These are phyloP conservation scores for Calamus simplicifolius DNA, from an alignment of 176 grass and related monocot genomes.

Conservation along the genomic window DNA sequence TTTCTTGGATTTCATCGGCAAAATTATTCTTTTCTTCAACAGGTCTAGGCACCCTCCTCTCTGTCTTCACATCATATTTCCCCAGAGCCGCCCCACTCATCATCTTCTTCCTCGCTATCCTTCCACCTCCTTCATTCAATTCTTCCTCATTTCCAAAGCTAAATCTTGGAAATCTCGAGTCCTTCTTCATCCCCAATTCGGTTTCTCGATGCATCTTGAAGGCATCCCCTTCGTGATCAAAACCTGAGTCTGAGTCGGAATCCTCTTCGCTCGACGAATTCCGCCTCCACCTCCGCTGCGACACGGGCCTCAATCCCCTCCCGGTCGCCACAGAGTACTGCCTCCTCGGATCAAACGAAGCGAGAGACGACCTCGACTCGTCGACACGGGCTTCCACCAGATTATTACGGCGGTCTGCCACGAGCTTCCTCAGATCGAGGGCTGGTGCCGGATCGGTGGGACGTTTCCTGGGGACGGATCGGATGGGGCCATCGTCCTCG, in stretches of 20 bases:
- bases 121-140: neutral
- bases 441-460: neutral
- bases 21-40: slow-evolving; percentile 27
- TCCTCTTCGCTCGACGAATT: slow-evolving; percentile 40
- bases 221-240: neutral
- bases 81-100: slow-evolving; percentile 67
- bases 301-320: neutral
- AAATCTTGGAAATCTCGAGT: slow-evolving; percentile 33
- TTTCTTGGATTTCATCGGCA: slow-evolving; percentile 42
- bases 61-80: slow-evolving; percentile 59
- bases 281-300: slow-evolving; percentile 42
- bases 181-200: neutral
- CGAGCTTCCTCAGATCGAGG: slow-evolving; percentile 17
- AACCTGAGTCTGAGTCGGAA: neutral
- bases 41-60: slow-evolving; percentile 39
- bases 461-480: neutral
- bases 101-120: slow-evolving; percentile 38
- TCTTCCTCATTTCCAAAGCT: slow-evolving; percentile 23
- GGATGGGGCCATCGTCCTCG: slow-evolving; percentile 68
- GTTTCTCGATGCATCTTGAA: neutral
- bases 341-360: slow-evolving; percentile 30
- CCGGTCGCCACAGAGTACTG: slow-evolving; percentile 19
- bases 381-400: neutral
- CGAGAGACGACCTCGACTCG: neutral
- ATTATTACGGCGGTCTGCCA: neutral